These are phyloP conservation scores for Phytophthora lateralis DNA, from an alignment of 352 stramenopile species.

Conservation along the genomic window DNA sequence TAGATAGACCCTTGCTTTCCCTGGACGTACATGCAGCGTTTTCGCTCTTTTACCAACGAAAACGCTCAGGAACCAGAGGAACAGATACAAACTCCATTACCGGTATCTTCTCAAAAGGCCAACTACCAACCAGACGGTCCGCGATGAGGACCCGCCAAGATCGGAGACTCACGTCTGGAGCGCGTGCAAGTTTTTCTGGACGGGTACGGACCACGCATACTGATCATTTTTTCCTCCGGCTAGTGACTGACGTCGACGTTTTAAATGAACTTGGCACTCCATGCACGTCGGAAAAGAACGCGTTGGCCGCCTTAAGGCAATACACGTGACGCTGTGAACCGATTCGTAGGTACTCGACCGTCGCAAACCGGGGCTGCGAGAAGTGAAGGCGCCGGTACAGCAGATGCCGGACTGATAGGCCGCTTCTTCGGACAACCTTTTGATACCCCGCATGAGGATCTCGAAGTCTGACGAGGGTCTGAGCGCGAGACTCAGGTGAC, in stretches of 20 bases:
- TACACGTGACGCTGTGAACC: neutral
- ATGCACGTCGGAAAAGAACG: neutral
- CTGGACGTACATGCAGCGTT: slow-evolving; percentile 5
- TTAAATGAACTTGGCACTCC: neutral
- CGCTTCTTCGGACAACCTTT: too few relatives aligned
- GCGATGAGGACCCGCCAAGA: too few relatives aligned
- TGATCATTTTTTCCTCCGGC: slow-evolving; percentile 13
- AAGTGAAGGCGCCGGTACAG: too few relatives aligned
- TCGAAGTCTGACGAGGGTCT: neutral
- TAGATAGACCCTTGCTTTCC: slow-evolving; percentile 1
- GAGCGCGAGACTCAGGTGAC: neutral
- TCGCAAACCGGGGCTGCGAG: too few relatives aligned
- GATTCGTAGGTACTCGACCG: neutral
- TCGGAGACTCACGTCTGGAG: too few relatives aligned
- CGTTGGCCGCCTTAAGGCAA: slow-evolving; percentile 1
- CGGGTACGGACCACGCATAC: too few relatives aligned
- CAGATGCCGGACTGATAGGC: too few relatives aligned
- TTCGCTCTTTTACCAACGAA: neutral
- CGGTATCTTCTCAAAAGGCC: too few relatives aligned
- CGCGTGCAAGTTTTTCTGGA: too few relatives aligned
- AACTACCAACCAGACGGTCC: too few relatives aligned
- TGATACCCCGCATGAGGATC: too few relatives aligned
- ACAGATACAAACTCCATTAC: neutral
- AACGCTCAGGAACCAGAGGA: neutral
- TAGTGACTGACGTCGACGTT: slow-evolving; percentile 2